A percentile compares a stretch with the other conserved stretches of the same genome.
phyloP scores from a whole-genome alignment of 2,329 filamentous ascomycete species.

The Calonectria hongkongensis region DNA sequence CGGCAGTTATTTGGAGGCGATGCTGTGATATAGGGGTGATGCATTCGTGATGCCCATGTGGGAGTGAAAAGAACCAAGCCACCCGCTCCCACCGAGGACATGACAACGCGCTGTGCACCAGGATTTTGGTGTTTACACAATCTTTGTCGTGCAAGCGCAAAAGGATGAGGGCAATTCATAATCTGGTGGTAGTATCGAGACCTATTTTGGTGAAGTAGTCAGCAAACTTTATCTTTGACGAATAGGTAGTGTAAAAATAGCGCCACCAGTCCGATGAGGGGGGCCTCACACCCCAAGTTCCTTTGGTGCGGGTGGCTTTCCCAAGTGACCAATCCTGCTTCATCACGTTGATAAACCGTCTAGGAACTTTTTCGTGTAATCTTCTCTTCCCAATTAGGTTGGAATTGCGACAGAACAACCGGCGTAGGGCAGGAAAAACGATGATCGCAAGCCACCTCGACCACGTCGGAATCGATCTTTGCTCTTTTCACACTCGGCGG shows the following conservation, averaged over 20 bases:
- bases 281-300: background rate
- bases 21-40: constrained; percentile 10
- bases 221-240: background rate
- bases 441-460: background rate
- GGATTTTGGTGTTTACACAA: no score
- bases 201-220: constrained; percentile 15
- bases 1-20: background rate
- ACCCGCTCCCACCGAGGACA: background rate
- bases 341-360: no score
- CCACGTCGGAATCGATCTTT: background rate
- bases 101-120: background rate
- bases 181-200: background rate
- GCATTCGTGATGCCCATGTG: background rate
- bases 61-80: background rate
- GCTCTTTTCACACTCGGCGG: background rate
- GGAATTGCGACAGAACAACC: background rate
- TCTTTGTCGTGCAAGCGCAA: background rate
- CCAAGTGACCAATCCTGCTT: background rate
- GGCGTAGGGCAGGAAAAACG: background rate
- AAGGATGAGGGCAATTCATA: background rate
- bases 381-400: background rate
- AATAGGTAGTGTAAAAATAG: constrained; percentile 7
- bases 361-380: background rate
- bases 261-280: background rate
- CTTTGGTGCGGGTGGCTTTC: background rate